Base-by-base conservation (phyloP, 345 rosid species). In the Erysimum cheiranthoides region DNA sequence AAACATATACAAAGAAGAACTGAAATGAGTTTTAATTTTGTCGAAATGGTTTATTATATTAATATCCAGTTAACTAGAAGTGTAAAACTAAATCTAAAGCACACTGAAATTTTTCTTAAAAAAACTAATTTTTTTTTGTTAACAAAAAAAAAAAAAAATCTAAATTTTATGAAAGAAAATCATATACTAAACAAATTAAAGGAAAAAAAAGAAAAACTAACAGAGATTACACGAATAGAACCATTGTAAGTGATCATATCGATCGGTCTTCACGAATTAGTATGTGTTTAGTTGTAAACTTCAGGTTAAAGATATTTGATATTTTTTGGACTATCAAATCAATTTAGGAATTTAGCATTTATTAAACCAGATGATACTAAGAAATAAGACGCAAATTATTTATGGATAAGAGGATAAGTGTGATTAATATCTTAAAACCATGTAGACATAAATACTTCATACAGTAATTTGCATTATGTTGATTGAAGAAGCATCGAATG, bases 401-500 rank as follows among this genome's bases (percentile, higher is more conserved):
- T 28, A 59, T 61, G 63, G 57, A 68, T 61, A 76, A 69, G 30
- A 51, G 63, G 57, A 68, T 61, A 76, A 69, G 38, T 25, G 12
- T 40, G 70, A 75, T 21, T 21, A 25, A 42, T 40, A 32, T 70
- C 63, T 36, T 70, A 35, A 63, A 9, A 62, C 74, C 74, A 68
- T 45, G 65, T 76, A 62, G 60, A 70, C 60, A 52, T 11, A 69
- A 5, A 45, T 25, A 43, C 27, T 62, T 61, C 65, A 76, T 21
- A 21, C 25, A 21, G 25, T 21, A 27, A 70, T 45, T 45, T 62
- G 69, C 70, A 50, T 34, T 39, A 6, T 10, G 34, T 61, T 61
- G 79, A 76, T 43, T 63, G 57, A 70, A 69, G 57, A 70, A 69
- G 64, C 46, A 76, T 42, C 17, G 38, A 52, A 5, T 43, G 76